Conservation (phyloP, 345 rosid genomes). For the Eutrema heterophyllum region DNA sequence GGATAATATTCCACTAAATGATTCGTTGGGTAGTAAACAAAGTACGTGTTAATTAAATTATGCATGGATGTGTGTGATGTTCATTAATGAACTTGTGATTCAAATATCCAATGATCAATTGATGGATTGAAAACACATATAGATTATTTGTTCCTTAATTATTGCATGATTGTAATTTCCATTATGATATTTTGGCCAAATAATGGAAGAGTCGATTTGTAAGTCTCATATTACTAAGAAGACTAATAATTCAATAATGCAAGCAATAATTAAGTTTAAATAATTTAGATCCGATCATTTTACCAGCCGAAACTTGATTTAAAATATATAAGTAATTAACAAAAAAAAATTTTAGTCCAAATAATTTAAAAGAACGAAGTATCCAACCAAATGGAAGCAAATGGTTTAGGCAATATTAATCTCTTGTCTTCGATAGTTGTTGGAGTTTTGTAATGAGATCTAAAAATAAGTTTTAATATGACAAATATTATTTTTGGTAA, state of each 20-base stretch:
- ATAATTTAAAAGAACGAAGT: background rate
- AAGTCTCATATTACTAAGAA: background rate
- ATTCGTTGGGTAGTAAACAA: background rate
- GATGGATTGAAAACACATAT: too few relatives aligned
- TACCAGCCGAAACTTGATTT: too few relatives aligned
- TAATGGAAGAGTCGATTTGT: background rate
- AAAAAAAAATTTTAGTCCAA: background rate
- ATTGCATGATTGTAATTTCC: background rate
- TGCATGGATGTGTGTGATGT: constrained; percentile 1
- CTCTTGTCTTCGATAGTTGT: too few relatives aligned
- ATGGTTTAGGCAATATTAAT: too few relatives aligned
- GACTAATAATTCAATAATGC: background rate
- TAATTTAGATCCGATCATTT: too few relatives aligned
- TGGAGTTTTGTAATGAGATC: too few relatives aligned
- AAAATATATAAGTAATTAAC: too few relatives aligned
- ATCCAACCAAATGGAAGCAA: constrained; percentile 15
- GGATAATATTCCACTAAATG: constrained; percentile 6
- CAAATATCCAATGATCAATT: background rate
- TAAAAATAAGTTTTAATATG: too few relatives aligned
- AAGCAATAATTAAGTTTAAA: background rate
- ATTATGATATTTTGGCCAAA: background rate
- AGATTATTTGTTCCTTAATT: background rate
- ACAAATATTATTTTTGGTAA: too few relatives aligned
- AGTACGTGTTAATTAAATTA: background rate
- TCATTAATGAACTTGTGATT: background rate